Evolutionary conservation across 768 basidiomycete species (phyloP).

Genomic region (Clavulina sp.): DNA sequence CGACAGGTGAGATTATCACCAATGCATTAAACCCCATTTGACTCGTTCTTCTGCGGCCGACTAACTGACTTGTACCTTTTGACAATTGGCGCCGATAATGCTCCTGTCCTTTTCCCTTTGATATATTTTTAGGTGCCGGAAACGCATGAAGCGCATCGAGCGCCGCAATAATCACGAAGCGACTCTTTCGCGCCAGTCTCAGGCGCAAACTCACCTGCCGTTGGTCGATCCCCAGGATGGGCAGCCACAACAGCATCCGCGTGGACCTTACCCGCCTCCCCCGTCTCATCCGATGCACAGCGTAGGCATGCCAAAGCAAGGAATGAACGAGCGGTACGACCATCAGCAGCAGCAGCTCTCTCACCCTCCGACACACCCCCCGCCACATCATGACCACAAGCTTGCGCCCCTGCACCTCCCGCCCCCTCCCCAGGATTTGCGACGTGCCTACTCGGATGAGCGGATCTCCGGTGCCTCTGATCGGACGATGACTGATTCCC

Average conservation of each 20-base stretch:
- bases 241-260: too few species aligned
- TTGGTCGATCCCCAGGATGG: too few species aligned
- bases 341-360: too few species aligned
- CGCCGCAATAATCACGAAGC: slow-evolving; percentile 29
- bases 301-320: too few species aligned
- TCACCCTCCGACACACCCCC: too few species aligned
- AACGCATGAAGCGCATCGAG: slow-evolving; percentile 76
- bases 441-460: not conserved
- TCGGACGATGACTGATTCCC: not conserved
- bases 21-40: too few species aligned
- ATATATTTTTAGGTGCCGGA: slow-evolving; percentile 37
- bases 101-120: not conserved
- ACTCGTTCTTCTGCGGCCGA: not conserved
- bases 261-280: too few species aligned
- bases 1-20: slow-evolving; percentile 39
- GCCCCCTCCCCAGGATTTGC: not conserved
- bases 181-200: not conserved
- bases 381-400: not conserved
- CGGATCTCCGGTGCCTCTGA: not conserved
- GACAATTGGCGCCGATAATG: not conserved
- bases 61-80: not conserved
- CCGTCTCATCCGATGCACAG: too few species aligned
- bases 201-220: not conserved
- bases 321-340: too few species aligned
- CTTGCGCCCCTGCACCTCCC: not conserved